Percentiles rank a stretch among this genome's conserved stretches.
These are phyloP conservation scores for Epichloe gansuensis DNA, from an alignment of 2,329 filamentous ascomycete genomes.

Conservation along the genomic window DNA sequence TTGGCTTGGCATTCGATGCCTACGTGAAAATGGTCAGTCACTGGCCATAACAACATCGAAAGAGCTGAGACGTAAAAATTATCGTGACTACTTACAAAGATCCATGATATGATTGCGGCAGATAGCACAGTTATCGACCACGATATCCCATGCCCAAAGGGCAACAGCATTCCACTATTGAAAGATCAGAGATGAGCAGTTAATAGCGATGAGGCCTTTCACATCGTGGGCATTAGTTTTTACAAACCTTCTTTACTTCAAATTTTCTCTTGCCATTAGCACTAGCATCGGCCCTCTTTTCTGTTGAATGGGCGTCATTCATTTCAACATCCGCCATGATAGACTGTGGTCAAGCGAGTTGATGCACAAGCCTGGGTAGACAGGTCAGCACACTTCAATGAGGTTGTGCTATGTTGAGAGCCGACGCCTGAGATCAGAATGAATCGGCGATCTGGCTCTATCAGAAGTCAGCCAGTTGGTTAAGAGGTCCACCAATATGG, in stretches of 20 bases:
- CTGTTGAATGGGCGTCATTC: conserved; percentile 63
- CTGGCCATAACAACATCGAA: neutral
- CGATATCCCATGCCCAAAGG: conserved; percentile 98
- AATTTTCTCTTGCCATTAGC: conserved; percentile 75
- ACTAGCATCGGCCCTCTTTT: conserved; percentile 39
- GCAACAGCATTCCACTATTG: conserved; percentile 93
- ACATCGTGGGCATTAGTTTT: neutral
- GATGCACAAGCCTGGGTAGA: neutral
- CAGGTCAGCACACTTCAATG: neutral
- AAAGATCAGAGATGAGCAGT: neutral
- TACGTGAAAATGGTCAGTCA: conserved; percentile 30
- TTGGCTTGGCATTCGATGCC: conserved; percentile 98
- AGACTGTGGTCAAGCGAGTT: neutral
- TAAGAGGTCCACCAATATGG: neutral
- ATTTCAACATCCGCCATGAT: conserved; percentile 92
- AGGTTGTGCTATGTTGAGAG: neutral
- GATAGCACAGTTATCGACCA: conserved; percentile 98
- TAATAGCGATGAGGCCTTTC: neutral
- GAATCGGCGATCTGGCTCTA: neutral
- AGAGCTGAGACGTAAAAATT: neutral
- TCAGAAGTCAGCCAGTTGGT: neutral
- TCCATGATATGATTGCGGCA: conserved; percentile 99
- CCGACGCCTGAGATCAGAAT: neutral
- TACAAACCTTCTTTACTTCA: conserved; percentile 87
- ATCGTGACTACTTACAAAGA: conserved; percentile 53